Base-by-base conservation (phyloP, 108 stramenopile genomes). In the Nitzschia inconspicua region DNA sequence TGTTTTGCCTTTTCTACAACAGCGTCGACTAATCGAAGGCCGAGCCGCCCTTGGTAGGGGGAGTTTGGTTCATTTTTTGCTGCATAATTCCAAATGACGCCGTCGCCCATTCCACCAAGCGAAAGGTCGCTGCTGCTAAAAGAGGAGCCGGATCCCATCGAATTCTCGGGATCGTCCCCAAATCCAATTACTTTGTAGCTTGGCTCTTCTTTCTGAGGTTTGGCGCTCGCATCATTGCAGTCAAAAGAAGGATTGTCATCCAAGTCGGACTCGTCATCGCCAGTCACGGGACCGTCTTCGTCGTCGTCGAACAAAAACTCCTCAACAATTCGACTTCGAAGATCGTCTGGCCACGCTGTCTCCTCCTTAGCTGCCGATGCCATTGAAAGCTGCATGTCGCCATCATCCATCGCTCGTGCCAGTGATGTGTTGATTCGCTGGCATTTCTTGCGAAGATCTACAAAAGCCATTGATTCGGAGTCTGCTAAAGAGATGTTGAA, bases 241-340 rank as follows among this genome's bases (percentile, higher is more conserved):
- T 47, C 37, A 24, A 11, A n/a, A 19, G 18, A 23, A 19, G 41
- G 41, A 1, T 42, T 4, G 41, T 4, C 19, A n/a, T n/a, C n/a
- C n/a, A n/a, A n/a, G n/a, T n/a, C n/a, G 16, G 4, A 39, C 16
- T 63, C 63, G 25, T 19, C 47, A 31, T 74, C 57, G 26, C 9
- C 43, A 14, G 14, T 2, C 46, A 26, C 31, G 11, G 63, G 58
- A 34, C 49, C 68, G 27, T 70, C 76, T 34, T 87, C 86, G 56
- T 90, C 85, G 35, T 79, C 80, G 24, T 87, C 82, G 48, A 87
- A 81, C 3, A 91, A 60, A 75, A 84, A 91, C 56, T 91, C 89
- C 47, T 91, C 86, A 3, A 83, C 82, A 24, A 87, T 69, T 4
- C 84, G 77, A 52, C 82, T 68, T 13, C 89, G 69, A 27, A 84